Base-by-base conservation (phyloP, 495 filamentous ascomycete species). In the Penicillium subrubescens region DNA sequence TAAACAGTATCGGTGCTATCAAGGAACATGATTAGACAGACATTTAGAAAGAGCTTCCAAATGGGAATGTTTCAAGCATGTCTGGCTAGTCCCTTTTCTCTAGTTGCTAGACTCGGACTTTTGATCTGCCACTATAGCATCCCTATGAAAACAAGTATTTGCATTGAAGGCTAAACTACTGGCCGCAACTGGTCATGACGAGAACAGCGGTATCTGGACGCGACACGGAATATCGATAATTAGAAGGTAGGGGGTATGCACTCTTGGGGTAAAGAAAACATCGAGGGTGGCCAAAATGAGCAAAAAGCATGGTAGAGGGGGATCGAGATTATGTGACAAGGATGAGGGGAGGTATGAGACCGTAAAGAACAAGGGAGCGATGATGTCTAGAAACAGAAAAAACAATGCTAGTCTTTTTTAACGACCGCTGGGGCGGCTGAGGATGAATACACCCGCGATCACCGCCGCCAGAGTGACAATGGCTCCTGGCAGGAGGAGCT, bases 401-500 rank as follows among this genome's bases (percentile, higher is more conserved):
- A 19, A 33, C 3, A 21, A 37, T 52, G 14, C 48, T 31, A 52
- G 5, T 56, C 27, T 52, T 52, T 62, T 72, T 83, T 79, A 93
- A 72, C 89, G 83, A 63, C 84, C 88, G 23, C 86, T 90, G 46
- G 88, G 80, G 59, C 95, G 88, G 61, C 92, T 89, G 67, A 98
- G 83, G n/a, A 92, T 85, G 81, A 99, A 99, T 23, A 97, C 94
- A 55, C 89, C 93, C 19, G 92, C 85, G 79, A 99, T 97, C 23
- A 96, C 93, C 21, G 95, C 93, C 8, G 95, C 96, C 67, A 99
- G 77, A 12, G 92, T 92, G n/a, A 92, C 93, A 74, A 98, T 92
- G 21, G 96, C 95, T 61, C 95, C 95, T 0, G 95, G 96, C 27
- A 99, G 84, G 27, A 99, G 81, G 50, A 97, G 79, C 64, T 99